Conservation (phyloP, 75 land plant species). For the Sequoiadendron giganteum region DNA sequence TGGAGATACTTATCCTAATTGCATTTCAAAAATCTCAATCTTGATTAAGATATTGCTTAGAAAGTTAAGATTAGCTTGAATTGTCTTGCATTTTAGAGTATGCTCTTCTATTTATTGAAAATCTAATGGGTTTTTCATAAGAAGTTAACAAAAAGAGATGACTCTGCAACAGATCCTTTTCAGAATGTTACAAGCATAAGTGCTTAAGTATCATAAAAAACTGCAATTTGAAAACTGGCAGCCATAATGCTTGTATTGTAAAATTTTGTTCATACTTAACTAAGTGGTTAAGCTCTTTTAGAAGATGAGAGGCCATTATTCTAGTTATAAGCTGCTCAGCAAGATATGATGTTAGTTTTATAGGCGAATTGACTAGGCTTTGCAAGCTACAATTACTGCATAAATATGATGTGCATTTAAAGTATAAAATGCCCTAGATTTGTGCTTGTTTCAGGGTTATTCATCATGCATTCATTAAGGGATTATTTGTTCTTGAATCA, state of each 20-base stretch:
- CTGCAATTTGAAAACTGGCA: neutral
- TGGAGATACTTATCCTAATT: neutral
- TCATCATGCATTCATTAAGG: neutral
- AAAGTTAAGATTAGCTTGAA: neutral
- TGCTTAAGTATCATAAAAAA: neutral
- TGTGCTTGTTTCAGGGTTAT: neutral
- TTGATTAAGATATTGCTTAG: neutral
- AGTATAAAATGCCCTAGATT: neutral
- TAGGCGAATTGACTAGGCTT: neutral
- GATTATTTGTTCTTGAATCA: neutral
- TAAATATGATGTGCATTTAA: neutral
- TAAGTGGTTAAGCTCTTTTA: neutral
- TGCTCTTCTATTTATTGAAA: neutral
- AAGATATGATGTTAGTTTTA: neutral
- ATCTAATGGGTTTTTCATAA: neutral
- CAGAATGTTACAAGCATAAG: neutral
- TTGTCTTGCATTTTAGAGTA: neutral
- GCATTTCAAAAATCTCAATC: neutral
- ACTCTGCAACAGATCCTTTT: neutral
- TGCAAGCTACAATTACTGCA: neutral
- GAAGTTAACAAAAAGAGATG: neutral
- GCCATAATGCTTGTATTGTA: neutral
- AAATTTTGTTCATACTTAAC: neutral
- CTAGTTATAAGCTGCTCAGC: neutral
- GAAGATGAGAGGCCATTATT: neutral